phyloP scores from a whole-genome alignment of 495 filamentous ascomycete genomes.

The Penicillium goetzii region DNA sequence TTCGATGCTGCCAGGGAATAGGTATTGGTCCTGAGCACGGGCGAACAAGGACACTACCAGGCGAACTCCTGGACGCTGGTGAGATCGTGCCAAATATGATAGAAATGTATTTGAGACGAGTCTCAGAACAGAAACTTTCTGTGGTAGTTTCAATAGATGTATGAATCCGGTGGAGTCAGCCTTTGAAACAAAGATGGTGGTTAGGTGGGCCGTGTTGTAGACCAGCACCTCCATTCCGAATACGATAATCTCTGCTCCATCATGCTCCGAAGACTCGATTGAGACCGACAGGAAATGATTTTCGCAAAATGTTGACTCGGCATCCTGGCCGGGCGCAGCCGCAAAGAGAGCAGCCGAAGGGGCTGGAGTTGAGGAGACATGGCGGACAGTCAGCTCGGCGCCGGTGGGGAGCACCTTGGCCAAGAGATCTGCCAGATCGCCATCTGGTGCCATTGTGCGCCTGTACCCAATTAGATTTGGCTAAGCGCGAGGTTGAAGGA shows the following conservation, averaged over 20 bases:
- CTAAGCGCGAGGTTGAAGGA: slow-evolving; percentile 21
- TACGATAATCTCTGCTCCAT: slow-evolving; percentile 54
- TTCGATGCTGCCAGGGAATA: slow-evolving; percentile 89
- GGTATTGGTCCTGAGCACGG: slow-evolving; percentile 87
- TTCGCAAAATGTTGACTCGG: slow-evolving; percentile 81
- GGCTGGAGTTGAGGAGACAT: slow-evolving; percentile 84
- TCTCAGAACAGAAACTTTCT: slow-evolving; percentile 72
- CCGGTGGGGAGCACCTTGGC: slow-evolving; percentile 71
- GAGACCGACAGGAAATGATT: slow-evolving; percentile 83
- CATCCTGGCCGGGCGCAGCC: slow-evolving; percentile 68
- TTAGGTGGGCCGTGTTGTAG: slow-evolving; percentile 74
- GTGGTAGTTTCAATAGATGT: slow-evolving; percentile 61
- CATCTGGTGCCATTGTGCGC: slow-evolving; percentile 32
- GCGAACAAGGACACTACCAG: slow-evolving; percentile 91
- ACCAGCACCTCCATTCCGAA: slow-evolving; percentile 68
- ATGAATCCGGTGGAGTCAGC: slow-evolving; percentile 94
- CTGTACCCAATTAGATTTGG: slow-evolving; percentile 32
- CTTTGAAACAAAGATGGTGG: slow-evolving; percentile 92
- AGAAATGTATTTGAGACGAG: slow-evolving; percentile 76
- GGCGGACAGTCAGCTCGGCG: slow-evolving; percentile 73
- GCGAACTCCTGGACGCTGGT: slow-evolving; percentile 67
- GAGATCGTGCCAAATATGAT: slow-evolving; percentile 67
- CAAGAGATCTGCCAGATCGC: slow-evolving; percentile 56
- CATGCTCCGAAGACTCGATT: slow-evolving; percentile 47
- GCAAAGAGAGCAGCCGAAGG: slow-evolving; percentile 73